Evolutionary conservation across 768 basidiomycete species (phyloP).

Genomic region (Pholiota microspora): DNA sequence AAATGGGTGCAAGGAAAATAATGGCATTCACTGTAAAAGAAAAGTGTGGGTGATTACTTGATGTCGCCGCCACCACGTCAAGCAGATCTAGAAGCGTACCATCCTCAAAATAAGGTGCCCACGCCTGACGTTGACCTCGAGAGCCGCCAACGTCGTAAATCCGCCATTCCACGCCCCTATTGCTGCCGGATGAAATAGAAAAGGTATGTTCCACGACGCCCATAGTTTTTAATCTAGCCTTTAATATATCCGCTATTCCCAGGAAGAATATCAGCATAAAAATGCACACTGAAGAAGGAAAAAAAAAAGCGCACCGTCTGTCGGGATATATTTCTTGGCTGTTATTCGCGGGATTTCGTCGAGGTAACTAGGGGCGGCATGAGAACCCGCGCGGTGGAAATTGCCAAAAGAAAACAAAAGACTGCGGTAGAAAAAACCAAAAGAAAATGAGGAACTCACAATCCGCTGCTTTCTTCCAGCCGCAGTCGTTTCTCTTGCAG

Average conservation of each 20-base stretch:
- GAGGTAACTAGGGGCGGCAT: constrained; percentile 59
- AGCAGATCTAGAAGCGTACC: constrained; percentile 40
- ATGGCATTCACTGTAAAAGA: constrained; percentile 68
- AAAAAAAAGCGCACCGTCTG: constrained; percentile 49
- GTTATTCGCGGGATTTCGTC: constrained; percentile 81
- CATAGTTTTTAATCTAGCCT: constrained; percentile 78
- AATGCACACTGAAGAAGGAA: too few species aligned
- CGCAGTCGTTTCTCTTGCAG: constrained; percentile 65
- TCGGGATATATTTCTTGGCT: constrained; percentile 78
- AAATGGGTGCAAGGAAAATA: constrained; percentile 87
- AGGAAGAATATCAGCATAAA: not conserved
- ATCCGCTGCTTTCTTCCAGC: constrained; percentile 81
- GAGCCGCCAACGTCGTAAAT: constrained; percentile 87
- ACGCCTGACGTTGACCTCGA: constrained; percentile 77
- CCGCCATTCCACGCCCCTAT: constrained; percentile 68
- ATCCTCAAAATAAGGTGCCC: constrained; percentile 88
- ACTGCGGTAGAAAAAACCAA: too few species aligned
- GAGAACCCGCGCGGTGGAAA: not conserved
- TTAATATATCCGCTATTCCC: constrained; percentile 67
- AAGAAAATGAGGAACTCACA: constrained; percentile 55
- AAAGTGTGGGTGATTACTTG: constrained; percentile 2
- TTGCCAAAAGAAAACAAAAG: not conserved
- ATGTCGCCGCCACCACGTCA: not conserved
- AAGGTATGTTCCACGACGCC: constrained; percentile 82
- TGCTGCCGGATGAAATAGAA: constrained; percentile 54